phyloP scores from a whole-genome alignment of 164 flowering plant species.

The Vitis cinerea region DNA sequence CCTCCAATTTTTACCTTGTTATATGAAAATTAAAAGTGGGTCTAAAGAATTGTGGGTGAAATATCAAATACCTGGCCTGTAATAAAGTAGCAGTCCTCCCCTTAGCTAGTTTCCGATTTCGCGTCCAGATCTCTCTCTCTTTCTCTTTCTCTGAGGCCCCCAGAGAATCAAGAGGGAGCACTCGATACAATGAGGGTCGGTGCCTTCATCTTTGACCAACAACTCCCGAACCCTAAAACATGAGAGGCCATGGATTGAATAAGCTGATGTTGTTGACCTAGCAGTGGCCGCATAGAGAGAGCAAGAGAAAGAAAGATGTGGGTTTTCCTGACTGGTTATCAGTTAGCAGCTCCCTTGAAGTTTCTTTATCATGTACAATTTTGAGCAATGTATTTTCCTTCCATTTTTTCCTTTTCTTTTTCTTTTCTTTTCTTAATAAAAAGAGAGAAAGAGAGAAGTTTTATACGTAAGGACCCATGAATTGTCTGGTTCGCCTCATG shows the following conservation, averaged over 20 bases:
- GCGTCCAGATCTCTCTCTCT: constrained; percentile 3
- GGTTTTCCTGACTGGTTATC: too few species aligned
- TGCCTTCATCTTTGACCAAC: constrained; percentile 24
- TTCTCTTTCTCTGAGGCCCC: not conserved
- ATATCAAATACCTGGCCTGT: constrained; percentile 4
- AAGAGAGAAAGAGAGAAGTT: constrained; percentile 5
- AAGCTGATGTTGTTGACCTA: not conserved
- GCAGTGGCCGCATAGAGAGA: too few species aligned
- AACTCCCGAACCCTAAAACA: constrained; percentile 12
- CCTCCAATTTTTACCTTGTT: not conserved
- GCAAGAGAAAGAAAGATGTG: too few species aligned
- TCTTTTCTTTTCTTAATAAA: constrained; percentile 9
- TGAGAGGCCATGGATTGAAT: not conserved
- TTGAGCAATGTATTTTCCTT: too few species aligned
- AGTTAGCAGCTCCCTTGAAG: too few species aligned
- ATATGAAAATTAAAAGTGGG: not conserved
- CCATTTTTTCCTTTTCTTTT: too few species aligned
- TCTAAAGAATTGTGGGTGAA: not conserved
- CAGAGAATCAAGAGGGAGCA: constrained; percentile 1
- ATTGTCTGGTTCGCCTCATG: constrained; percentile 30
- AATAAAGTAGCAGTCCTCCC: not conserved
- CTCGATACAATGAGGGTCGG: constrained; percentile 10
- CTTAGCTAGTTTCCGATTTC: constrained; percentile 4
- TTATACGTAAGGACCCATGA: constrained; percentile 26
- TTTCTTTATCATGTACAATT: too few species aligned